Conservation (phyloP, 2,329 filamentous ascomycete species). For the Apiospora saccharicola region DNA sequence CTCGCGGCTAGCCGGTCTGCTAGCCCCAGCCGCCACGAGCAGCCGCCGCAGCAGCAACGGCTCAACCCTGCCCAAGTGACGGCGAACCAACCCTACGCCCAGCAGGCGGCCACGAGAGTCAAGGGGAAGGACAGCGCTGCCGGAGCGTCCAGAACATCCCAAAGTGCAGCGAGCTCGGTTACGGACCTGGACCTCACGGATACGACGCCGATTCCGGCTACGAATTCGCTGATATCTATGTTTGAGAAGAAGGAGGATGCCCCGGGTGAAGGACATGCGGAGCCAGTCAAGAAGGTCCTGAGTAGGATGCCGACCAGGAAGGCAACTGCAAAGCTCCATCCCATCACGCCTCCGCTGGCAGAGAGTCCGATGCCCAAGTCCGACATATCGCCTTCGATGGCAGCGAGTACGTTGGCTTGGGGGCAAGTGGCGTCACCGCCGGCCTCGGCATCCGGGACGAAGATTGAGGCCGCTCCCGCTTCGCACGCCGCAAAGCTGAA, state of each 20-base stretch:
- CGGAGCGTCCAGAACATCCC: slow-evolving; percentile 24
- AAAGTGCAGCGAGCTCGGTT: slow-evolving; percentile 40
- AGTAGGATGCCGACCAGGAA: slow-evolving; percentile 39
- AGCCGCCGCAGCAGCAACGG: slow-evolving; percentile 24
- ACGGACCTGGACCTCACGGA: slow-evolving; percentile 53
- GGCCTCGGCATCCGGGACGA: slow-evolving; percentile 21
- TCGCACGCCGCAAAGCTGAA: slow-evolving; percentile 11
- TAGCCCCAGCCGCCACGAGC: slow-evolving; percentile 56
- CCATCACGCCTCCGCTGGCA: slow-evolving; percentile 43
- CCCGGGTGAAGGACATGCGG: slow-evolving; percentile 27
- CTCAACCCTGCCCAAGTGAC: background rate
- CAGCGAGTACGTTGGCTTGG: slow-evolving; percentile 34
- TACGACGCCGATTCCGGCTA: slow-evolving; percentile 66
- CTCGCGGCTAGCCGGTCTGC: slow-evolving; percentile 68
- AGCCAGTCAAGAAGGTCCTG: slow-evolving; percentile 38
- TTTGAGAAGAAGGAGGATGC: slow-evolving; percentile 63
- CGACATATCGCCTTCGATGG: slow-evolving; percentile 35
- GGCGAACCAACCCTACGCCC: slow-evolving; percentile 30
- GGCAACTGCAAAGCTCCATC: slow-evolving; percentile 35
- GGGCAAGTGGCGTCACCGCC: slow-evolving; percentile 33
- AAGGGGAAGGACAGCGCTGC: slow-evolving; percentile 41
- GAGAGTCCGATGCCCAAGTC: slow-evolving; percentile 37
- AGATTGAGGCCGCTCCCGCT: slow-evolving; percentile 23
- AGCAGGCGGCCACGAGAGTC: slow-evolving; percentile 32
- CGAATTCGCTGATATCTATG: slow-evolving; percentile 70